phyloP scores from a whole-genome alignment of 1,284 basidiomycete species.

The Macrocybe sp. region DNA sequence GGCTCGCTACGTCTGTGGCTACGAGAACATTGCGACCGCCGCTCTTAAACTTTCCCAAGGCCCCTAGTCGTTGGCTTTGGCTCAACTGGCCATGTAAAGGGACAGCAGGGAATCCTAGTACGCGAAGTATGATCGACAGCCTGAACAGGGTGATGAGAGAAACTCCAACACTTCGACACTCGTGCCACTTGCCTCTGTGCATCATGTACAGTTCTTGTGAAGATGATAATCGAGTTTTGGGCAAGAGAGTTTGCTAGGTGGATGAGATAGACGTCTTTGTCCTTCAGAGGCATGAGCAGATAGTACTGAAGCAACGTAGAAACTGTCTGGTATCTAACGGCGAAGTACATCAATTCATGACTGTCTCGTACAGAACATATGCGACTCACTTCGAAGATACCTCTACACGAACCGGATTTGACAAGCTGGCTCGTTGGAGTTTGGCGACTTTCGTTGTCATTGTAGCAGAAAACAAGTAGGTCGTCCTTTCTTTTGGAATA shows the following conservation, averaged over 20 bases:
- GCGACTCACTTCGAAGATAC: conserved; percentile 82
- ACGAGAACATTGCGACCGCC: conserved; percentile 91
- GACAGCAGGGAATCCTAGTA: conserved; percentile 92
- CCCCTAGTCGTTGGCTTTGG: conserved; percentile 91
- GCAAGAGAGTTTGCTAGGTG: conserved; percentile 88
- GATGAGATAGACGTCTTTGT: conserved; percentile 92
- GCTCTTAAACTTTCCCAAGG: conserved; percentile 95
- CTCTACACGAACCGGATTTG: conserved; percentile 93
- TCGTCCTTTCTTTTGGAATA: conserved; percentile 91
- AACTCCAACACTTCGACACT: too few relatives aligned
- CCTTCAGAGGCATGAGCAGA: conserved; percentile 87
- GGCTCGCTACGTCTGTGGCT: conserved; percentile 96
- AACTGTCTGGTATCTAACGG: conserved; percentile 88
- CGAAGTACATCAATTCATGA: conserved; percentile 5
- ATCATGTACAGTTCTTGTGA: conserved; percentile 94
- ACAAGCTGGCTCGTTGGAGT: conserved; percentile 92
- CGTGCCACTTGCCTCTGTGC: conserved; percentile 61
- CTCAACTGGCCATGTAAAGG: conserved; percentile 95
- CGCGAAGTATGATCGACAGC: conserved; percentile 85
- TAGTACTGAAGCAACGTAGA: conserved; percentile 96
- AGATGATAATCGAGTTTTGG: conserved; percentile 94
- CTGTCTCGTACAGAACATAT: neutral
- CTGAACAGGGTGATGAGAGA: conserved; percentile 32
- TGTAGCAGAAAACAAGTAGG: conserved; percentile 98
- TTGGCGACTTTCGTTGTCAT: conserved; percentile 99